Conservation (phyloP, 2,329 filamentous ascomycete species). For the Beauveria varroae region DNA sequence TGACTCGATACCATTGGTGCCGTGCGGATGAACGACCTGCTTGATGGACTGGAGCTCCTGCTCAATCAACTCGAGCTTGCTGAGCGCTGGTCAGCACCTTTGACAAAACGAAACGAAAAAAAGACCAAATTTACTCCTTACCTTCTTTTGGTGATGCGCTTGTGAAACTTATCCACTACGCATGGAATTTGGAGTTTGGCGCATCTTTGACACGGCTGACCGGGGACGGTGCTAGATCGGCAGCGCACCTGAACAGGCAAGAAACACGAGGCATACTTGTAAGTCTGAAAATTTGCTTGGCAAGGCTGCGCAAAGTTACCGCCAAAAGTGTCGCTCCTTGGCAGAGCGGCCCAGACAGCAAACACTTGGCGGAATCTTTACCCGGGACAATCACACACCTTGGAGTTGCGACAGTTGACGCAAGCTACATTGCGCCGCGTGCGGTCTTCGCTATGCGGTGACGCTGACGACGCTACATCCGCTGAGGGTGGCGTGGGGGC, state of each 20-base stretch:
- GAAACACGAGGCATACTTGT: conserved; percentile 6
- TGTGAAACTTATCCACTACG: conserved; percentile 40
- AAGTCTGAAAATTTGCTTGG: conserved; percentile 7
- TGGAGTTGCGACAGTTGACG: conserved; percentile 32
- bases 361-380: background rate
- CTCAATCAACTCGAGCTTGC: conserved; percentile 48
- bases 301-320: background rate
- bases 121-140: conserved; percentile 13
- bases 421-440: conserved; percentile 31
- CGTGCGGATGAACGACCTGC: conserved; percentile 35
- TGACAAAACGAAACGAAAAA: background rate
- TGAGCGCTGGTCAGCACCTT: conserved; percentile 17
- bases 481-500: conserved; percentile 24
- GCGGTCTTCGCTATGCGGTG: conserved; percentile 19
- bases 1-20: conserved; percentile 13
- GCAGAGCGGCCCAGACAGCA: background rate
- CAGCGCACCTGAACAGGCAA: conserved; percentile 32
- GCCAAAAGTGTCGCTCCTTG: background rate
- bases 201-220: conserved; percentile 37
- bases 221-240: conserved; percentile 29
- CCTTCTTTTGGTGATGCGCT: conserved; percentile 39
- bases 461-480: conserved; percentile 19
- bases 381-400: conserved; percentile 22
- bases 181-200: conserved; percentile 35
- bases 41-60: conserved; percentile 49